These are phyloP conservation scores for Breviolum minutum DNA, from an alignment of 73 alveolate species.

Conservation along the genomic window DNA sequence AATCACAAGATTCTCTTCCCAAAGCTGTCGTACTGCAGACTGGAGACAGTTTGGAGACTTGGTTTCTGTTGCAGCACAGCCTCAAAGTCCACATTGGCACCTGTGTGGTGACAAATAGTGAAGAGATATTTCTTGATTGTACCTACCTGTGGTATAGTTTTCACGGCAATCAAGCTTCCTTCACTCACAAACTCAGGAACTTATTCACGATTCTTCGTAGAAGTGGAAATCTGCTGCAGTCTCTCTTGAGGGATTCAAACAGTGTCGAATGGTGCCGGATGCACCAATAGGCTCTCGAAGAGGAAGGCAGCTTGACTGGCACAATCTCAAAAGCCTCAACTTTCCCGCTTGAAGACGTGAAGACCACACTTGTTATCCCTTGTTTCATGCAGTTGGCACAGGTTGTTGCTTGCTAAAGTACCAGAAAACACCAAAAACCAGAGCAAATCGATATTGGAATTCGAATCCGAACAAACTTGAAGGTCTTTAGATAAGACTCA, in stretches of 20 bases:
- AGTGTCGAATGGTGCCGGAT: neutral
- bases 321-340: conserved; percentile 67
- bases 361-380: no score
- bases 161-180: neutral
- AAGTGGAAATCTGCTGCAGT: no score
- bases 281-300: conserved; percentile 86
- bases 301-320: conserved; percentile 90
- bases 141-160: neutral
- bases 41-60: conserved; percentile 15
- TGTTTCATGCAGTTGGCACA: no score
- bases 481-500: no score
- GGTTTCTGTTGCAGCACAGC: conserved; percentile 51
- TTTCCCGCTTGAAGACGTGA: no score
- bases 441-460: no score
- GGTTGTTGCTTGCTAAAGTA: no score
- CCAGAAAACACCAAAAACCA: no score
- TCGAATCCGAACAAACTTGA: no score
- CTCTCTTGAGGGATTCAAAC: neutral
- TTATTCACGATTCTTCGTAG: neutral
- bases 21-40: neutral
- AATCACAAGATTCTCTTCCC: neutral
- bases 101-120: neutral
- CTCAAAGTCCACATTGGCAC: conserved; percentile 84
- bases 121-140: neutral
- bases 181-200: neutral